Base-by-base conservation (phyloP, 495 filamentous ascomycete genomes). In the Schizothecium vesticola region DNA sequence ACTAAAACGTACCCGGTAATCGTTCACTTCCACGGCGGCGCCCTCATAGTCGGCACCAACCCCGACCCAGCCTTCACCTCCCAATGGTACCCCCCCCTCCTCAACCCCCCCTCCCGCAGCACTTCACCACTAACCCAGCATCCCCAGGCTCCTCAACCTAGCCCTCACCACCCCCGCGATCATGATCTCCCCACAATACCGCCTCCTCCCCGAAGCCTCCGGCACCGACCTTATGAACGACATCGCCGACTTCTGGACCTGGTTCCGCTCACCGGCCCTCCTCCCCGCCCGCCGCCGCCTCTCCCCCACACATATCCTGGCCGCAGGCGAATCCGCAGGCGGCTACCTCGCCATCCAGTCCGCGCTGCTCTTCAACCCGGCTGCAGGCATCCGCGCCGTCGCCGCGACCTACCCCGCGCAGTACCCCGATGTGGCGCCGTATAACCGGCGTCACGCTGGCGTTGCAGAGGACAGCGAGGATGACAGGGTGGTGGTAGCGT, bases 231-330 rank as follows among this genome's bases (percentile, higher is more conserved):
- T 84, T 67, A 75, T 84, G 62, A 71, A 78, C 21, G 86, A 88
- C 69, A 56, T 86, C 4, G 70, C 76, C 24, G 79, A 83, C 67
- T 85, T 86, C 73, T 86, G 83, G 83, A 66, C 71, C 5, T 86
- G 85, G 85, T 57, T 84, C 16, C 76, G 63, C 64, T 58, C 33
- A 16, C 43, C 36, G 19, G 16, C 16, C 28, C 56, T 67, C 69
- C 26, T 28, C 68, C 0, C 21, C n/a, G n/a, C n/a, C n/a, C n/a
- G n/a, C n/a, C n/a, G n/a, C 51, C 21, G 23, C 56, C 10, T 22
- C 56, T 28, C 61, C 19, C 65, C 31, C 58, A 29, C 29, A 3
- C 67, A 56, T 29, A 57, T 74, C 31, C 57, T 68, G 10, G 73
- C 71, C 7, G 61, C 70, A 0, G 79, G 80, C 26, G 76, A 82